phyloP scores from a whole-genome alignment of 169 alveolate species.

The Eimeria brunetti region DNA sequence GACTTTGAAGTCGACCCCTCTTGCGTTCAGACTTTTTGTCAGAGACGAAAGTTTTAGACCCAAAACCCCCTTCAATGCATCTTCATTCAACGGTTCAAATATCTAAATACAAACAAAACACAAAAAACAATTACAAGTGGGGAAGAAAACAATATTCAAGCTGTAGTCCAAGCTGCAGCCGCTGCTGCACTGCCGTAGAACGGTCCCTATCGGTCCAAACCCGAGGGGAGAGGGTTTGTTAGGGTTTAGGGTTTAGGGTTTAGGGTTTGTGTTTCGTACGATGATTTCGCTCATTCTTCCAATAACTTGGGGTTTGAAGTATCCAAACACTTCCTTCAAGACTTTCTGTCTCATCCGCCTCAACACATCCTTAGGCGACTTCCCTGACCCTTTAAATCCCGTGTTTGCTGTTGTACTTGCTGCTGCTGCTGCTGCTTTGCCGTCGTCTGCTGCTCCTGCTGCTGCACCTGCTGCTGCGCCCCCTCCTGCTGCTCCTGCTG shows the following conservation, averaged over 20 bases:
- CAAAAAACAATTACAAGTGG: not conserved
- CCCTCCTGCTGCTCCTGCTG: no score
- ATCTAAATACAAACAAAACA: not conserved
- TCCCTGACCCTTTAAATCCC: not conserved
- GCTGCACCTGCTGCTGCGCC: no score
- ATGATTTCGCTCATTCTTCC: conserved; percentile 53
- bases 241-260: no score
- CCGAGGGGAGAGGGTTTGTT: no score
- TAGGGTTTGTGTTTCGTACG: no score
- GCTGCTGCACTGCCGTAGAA: not conserved
- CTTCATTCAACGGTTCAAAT: conserved; percentile 10
- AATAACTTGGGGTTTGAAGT: conserved; percentile 53
- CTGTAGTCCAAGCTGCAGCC: no score
- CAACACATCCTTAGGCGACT: not conserved
- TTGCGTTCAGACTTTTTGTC: not conserved
- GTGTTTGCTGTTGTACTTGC: not conserved
- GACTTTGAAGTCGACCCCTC: conserved; percentile 37
- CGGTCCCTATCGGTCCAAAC: no score
- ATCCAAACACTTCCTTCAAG: conserved; percentile 36
- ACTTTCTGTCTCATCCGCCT: conserved; percentile 25
- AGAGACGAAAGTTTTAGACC: conserved; percentile 1
- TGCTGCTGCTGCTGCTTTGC: not conserved
- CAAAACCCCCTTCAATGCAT: conserved; percentile 43
- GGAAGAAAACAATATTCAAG: no score
- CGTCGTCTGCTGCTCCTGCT: not conserved